phyloP scores from a whole-genome alignment of 2,329 filamentous ascomycete genomes.

The Phaeosphaeriaceae sp. region DNA sequence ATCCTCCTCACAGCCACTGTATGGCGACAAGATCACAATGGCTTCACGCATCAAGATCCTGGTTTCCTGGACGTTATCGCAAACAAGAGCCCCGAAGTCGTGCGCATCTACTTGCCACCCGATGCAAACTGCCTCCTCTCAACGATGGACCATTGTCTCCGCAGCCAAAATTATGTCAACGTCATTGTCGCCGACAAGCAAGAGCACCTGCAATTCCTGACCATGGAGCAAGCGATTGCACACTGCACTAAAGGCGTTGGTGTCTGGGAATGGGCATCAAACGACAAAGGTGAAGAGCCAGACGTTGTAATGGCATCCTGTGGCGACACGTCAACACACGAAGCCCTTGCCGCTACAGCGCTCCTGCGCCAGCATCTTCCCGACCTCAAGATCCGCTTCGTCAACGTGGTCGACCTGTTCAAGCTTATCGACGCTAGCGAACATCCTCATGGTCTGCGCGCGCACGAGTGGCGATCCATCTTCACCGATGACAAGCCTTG shows the following conservation, averaged over 20 bases:
- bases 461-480: constrained; percentile 67
- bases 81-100: constrained; percentile 81
- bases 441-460: constrained; percentile 73
- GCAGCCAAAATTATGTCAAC: constrained; percentile 79
- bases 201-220: constrained; percentile 77
- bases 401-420: constrained; percentile 83
- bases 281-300: constrained; percentile 71
- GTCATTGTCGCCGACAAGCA: constrained; percentile 83
- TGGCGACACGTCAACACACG: constrained; percentile 76
- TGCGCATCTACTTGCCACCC: constrained; percentile 80
- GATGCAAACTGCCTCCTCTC: constrained; percentile 81
- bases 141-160: constrained; percentile 77
- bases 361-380: constrained; percentile 75
- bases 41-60: constrained; percentile 82
- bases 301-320: constrained; percentile 79
- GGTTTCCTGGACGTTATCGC: constrained; percentile 81
- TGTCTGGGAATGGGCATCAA: constrained; percentile 80
- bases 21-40: constrained; percentile 84
- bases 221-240: constrained; percentile 73
- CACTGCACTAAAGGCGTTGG: constrained; percentile 82
- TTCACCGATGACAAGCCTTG: constrained; percentile 77
- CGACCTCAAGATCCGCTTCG: constrained; percentile 76
- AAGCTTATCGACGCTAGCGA: constrained; percentile 74
- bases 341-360: constrained; percentile 76
- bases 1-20: constrained; percentile 80